Evolutionary conservation across 495 filamentous ascomycete genomes (phyloP), one percentile per base, ranked within the genome.

Genomic region (Pyrenopolyporus hunteri): DNA sequence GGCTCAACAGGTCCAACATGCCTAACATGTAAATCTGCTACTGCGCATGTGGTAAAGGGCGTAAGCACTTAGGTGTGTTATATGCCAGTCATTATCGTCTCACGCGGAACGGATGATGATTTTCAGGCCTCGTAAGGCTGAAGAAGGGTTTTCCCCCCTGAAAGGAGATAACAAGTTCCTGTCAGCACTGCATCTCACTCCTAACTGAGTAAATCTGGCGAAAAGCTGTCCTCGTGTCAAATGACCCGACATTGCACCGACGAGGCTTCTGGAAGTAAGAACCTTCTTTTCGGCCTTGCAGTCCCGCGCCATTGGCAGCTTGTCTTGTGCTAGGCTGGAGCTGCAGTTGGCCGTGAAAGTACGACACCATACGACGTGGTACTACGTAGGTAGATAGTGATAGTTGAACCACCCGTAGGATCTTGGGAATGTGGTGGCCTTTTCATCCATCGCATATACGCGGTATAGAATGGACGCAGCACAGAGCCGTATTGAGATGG

Each of bases 181-280:
- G 63, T 61, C 63, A 61, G 57, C 62, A 65, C 62, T 42, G 17
- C n/a, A n/a, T 65, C 62, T 65, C 35, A 22, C 22, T 59, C 55
- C 22, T 10, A 35, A 26, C 33, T 26, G 36, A 43, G 29, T 29
- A 28, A 43, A 52, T 29, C 46, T 32, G 11, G 28, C 19, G 28
- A 37, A 16, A 28, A 13, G 36, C 26, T n/a, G 14, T 42, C 13
- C 51, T 55, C 51, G 37, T 59, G 35, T 40, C 2, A 59, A 35
- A 43, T 26, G 19, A 5, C 28, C 54, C 61, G 55, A 59, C 20
- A 43, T 59, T 50, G 36, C 42, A 20, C 55, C 49, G 55, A 44
- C 25, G 28, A 54, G 26, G 44, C 23, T 57, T 51, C 32, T 31
- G 32, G 52, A 32, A 47, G 61, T 64, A 59, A 64, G 61, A 55